Base-by-base conservation (phyloP, 2,329 filamentous ascomycete species). In the Neofusicoccum ribis region DNA sequence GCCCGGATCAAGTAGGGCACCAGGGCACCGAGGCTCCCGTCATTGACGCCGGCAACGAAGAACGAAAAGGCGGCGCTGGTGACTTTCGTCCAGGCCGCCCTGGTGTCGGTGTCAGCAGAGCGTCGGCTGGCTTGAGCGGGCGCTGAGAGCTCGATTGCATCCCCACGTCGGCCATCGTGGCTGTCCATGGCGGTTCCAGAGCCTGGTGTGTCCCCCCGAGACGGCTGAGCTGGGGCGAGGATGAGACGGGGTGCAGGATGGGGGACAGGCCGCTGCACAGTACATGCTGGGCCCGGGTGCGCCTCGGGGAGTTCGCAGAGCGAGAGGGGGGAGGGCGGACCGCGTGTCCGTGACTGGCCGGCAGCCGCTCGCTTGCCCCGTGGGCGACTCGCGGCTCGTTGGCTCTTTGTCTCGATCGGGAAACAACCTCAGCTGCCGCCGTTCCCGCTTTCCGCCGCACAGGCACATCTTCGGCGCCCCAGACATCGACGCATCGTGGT, bases 41-140 rank as follows among this genome's bases (percentile, higher is more conserved):
- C 88, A 65, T 89, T 90, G 54, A 86, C 79, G 0, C 88, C 88
- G 0, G 88, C 86, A 36, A 87, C 85, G 70, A 90, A 88, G 77
- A 89, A 90, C 0, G 86, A 87, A 67, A 88, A 84, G 0, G 83
- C 84, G 2, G 84, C 82, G 49, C 84, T 84, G 43, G 83, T 63
- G 2, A 89, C 74, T 70, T 86, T 88, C 41, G 85, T 14, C 36
- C 67, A 23, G 17, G 49, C 69, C 20, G 61, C 56, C 44, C 52
- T 69, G 8, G 23, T 23, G 23, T 23, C 23, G 23, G 23, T 3
- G 23, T 23, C 23, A 23, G 23, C 23, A 23, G 23, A 23, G 23
- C 23, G 23, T 23, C 15, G 11, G 31, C 15, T 4, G 14, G 31
- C 3, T 3, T 46, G 39, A 34, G 23, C 41, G 9, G 8, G 6